Evolutionary conservation across 805 yeast species (phyloP).

Genomic region (Nakazawaea ishiwadae): DNA sequence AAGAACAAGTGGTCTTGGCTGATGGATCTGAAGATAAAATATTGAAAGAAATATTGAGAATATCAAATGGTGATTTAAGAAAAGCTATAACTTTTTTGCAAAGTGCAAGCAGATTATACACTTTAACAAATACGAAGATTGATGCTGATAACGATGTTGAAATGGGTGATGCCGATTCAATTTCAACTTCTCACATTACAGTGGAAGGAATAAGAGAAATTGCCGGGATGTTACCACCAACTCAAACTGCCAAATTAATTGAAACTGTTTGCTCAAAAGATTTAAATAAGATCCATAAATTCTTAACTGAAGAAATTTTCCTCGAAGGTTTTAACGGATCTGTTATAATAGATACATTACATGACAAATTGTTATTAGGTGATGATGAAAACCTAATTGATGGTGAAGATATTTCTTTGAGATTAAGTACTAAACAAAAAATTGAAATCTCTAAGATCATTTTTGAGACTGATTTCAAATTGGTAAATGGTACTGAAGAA

Average conservation of each 20-base stretch:
- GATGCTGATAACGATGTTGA: conserved; percentile 23
- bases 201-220: conserved; percentile 20
- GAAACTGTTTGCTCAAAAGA: conserved; percentile 17
- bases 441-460: conserved; percentile 58
- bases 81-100: conserved; percentile 89
- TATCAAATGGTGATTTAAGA: conserved; percentile 87
- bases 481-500: conserved; percentile 87
- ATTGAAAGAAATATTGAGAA: conserved; percentile 57
- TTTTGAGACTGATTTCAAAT: conserved; percentile 69
- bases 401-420: conserved; percentile 35
- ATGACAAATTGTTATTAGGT: conserved; percentile 24
- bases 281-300: conserved; percentile 20
- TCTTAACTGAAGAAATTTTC: conserved; percentile 22
- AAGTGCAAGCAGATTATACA: conserved; percentile 63
- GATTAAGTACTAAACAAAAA: conserved; percentile 59
- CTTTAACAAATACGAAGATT: conserved; percentile 15
- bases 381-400: conserved; percentile 22
- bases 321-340: conserved; percentile 29
- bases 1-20: conserved; percentile 33
- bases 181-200: conserved; percentile 15
- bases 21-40: conserved; percentile 42
- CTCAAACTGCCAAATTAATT: conserved; percentile 17
- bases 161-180: conserved; percentile 18
- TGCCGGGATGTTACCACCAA: conserved; percentile 28
- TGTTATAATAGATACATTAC: conserved; percentile 24